Conservation (phyloP, 2,329 filamentous ascomycete species). For the Aspergillus tamarii region DNA sequence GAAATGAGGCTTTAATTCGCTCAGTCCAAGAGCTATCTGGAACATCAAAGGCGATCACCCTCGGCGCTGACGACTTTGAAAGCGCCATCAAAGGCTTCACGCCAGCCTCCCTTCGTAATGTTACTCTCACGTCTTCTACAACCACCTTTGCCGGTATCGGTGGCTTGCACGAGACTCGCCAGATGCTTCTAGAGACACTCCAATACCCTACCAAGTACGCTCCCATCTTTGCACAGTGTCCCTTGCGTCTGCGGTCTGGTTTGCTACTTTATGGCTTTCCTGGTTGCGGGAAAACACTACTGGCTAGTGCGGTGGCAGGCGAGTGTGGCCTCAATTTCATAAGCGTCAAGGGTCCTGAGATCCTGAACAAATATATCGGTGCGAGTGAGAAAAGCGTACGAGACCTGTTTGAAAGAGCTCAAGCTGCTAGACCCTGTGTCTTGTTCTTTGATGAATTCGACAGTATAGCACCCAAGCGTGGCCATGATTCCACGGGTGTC, state of each 20-base stretch:
- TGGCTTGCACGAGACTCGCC: conserved; percentile 80
- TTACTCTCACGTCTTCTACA: conserved; percentile 88
- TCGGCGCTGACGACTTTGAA: conserved; percentile 77
- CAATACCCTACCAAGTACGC: conserved; percentile 98
- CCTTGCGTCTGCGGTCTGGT: conserved; percentile 89
- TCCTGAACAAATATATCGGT: conserved; percentile 98
- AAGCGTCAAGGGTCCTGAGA: conserved; percentile 95
- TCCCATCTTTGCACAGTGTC: conserved; percentile 95
- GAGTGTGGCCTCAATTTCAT: conserved; percentile 99
- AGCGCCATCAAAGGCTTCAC: conserved; percentile 89
- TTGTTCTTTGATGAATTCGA: conserved; percentile 99
- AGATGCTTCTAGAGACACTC: conserved; percentile 90
- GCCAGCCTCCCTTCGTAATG: conserved; percentile 89
- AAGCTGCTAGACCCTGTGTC: conserved; percentile 86
- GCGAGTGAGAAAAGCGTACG: conserved; percentile 95
- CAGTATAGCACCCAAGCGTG: conserved; percentile 93
- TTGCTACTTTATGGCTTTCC: conserved; percentile 92
- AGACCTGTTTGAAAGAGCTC: conserved; percentile 90
- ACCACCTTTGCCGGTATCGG: conserved; percentile 93
- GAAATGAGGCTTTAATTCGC: conserved; percentile 90
- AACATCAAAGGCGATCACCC: conserved; percentile 59
- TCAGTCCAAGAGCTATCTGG: conserved; percentile 64
- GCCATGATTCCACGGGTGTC: conserved; percentile 96
- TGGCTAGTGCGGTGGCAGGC: conserved; percentile 94
- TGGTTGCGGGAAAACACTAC: conserved; percentile 92